Evolutionary conservation across 2,329 filamentous ascomycete species (phyloP), one percentile per base, ranked within the genome.

Genomic region (Neoarthrinium moseri): DNA sequence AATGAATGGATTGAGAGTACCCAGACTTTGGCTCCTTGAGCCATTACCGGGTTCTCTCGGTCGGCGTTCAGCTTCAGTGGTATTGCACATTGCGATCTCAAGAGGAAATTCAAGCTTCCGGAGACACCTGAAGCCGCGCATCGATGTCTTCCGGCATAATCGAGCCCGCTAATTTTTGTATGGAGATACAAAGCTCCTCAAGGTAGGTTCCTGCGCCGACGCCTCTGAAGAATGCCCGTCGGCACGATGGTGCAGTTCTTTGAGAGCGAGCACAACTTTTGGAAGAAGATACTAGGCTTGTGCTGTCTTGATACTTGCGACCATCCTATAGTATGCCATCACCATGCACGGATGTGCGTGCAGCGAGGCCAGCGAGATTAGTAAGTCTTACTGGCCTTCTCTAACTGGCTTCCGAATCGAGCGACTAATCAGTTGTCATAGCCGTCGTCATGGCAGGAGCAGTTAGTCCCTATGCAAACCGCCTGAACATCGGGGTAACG

Each of bases 251-350:
- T n/a, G 8, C 8, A 29, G 26, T 29, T n/a, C 26, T 29, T 29
- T 29, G 26, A n/a, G 26, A 29, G n/a, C 26, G 26, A 29, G 26
- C 8, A n/a, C 8, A n/a, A 7, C 26, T 29, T 7, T 7, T n/a
- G 26, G 26, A 8, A 7, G 26, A 29, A n/a, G n/a, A 29, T 8
- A 7, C 8, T n/a, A 7, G n/a, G 26, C 26, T 29, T 29, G 18
- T 39, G 45, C 32, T 47, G 45, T 26, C n/a, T 47, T 12, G 45
- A 47, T 32, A 29, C 8, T 29, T 47, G 45, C 20, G 40, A 24
- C 24, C 23, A 4, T 5, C 45, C 45, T 3, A 10, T 33, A 15
- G 15, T 38, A 10, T 47, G 45, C 20, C 38, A 43, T 13, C 43
- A 47, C 34, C 13, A 29, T 4, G 45, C 32, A 23, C 29, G 45